Percentiles rank a stretch among this genome's conserved stretches.
These are phyloP conservation scores for Tetracentron sinense DNA, from an alignment of 164 flowering plant species.

Conservation along the genomic window DNA sequence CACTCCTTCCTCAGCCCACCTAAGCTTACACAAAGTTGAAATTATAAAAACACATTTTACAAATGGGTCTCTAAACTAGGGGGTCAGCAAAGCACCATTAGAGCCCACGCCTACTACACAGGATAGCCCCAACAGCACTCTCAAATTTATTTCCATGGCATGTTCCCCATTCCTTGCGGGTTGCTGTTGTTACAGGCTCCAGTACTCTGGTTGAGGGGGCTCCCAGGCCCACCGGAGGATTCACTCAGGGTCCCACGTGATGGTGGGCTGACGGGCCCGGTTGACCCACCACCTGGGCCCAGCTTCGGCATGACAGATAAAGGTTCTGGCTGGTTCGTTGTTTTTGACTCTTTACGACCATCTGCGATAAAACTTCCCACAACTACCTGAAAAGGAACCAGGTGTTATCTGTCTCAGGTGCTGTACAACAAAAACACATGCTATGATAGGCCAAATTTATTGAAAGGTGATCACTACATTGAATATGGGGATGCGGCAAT, in stretches of 20 bases:
- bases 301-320: slow-evolving; percentile 31
- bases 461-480: too few relatives aligned
- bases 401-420: too few relatives aligned
- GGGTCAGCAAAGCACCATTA: neutral
- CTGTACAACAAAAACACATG: neutral
- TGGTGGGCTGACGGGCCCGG: slow-evolving; percentile 60
- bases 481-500: too few relatives aligned
- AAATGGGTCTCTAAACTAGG: neutral
- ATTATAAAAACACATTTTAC: neutral
- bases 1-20: neutral
- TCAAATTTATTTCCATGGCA: slow-evolving; percentile 68
- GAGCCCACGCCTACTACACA: neutral
- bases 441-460: too few relatives aligned
- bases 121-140: too few relatives aligned
- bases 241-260: slow-evolving; percentile 74
- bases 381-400: slow-evolving; percentile 51
- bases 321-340: slow-evolving; percentile 33
- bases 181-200: too few relatives aligned
- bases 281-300: slow-evolving; percentile 27
- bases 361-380: slow-evolving; percentile 75
- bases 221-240: slow-evolving; percentile 82
- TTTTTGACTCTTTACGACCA: slow-evolving; percentile 48
- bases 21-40: neutral
- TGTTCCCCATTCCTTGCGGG: slow-evolving; percentile 40
- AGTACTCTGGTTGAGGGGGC: slow-evolving; percentile 81